Conservation (phyloP, 1,284 basidiomycete genomes). For the Microbotryum violaceum region DNA sequence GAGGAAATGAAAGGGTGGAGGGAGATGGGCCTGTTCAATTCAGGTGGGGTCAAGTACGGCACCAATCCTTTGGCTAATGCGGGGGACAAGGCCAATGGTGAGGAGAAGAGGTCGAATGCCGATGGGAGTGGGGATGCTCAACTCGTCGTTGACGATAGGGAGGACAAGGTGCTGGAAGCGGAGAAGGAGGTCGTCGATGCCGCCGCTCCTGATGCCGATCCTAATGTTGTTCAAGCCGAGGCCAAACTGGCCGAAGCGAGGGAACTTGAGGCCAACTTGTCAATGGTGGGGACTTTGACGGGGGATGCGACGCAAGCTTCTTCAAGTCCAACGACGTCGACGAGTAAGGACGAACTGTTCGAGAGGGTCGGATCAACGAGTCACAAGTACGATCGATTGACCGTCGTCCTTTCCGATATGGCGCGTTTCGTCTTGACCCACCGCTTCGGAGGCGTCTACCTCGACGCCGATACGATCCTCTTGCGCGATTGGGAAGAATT, state of each 20-base stretch:
- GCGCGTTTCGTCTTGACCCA: slow-evolving; percentile 77
- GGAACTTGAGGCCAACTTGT: slow-evolving; percentile 9
- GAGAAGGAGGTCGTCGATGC: slow-evolving; percentile 30
- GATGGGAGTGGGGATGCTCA: not conserved
- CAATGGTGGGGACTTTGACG: not conserved
- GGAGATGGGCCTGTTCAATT: slow-evolving; percentile 59
- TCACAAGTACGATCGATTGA: slow-evolving; percentile 65
- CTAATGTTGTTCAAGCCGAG: slow-evolving; percentile 33
- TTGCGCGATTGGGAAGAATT: slow-evolving; percentile 86
- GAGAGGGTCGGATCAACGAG: slow-evolving; percentile 67
- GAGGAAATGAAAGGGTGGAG: slow-evolving; percentile 75
- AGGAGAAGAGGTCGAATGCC: not conserved
- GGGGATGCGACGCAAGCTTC: too few relatives aligned
- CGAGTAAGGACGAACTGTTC: slow-evolving; percentile 54
- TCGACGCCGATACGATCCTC: slow-evolving; percentile 78
- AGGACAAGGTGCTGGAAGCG: not conserved
- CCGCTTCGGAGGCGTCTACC: slow-evolving; percentile 75
- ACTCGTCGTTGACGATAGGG: not conserved
- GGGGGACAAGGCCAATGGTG: not conserved
- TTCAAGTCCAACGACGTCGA: slow-evolving; percentile 2
- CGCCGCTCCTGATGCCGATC: slow-evolving; percentile 12
- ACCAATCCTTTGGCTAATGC: not conserved
- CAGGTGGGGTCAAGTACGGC: slow-evolving; percentile 58
- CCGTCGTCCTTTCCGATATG: slow-evolving; percentile 78
- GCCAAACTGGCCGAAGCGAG: slow-evolving; percentile 28